Conservation (phyloP, 2,329 filamentous ascomycete genomes). For the Pseudofabraea citricarpa region DNA sequence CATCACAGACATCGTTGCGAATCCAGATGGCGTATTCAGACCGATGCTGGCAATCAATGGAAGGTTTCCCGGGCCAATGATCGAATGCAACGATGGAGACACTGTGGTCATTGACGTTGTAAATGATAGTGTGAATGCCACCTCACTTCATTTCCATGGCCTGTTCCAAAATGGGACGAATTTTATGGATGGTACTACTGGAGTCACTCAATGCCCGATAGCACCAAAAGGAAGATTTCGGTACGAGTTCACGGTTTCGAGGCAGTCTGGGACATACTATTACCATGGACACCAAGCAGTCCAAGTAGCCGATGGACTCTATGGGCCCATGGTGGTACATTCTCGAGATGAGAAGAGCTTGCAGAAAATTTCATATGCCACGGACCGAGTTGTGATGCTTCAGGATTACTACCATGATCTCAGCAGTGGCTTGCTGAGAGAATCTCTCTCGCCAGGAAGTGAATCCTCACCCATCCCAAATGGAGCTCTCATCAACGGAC, state of each 20-base stretch:
- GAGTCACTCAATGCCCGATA: conserved; percentile 64
- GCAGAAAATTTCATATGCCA: conserved; percentile 44
- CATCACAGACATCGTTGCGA: conserved; percentile 50
- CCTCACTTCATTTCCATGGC: conserved; percentile 72
- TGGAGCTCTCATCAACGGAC: conserved; percentile 39
- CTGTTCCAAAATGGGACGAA: conserved; percentile 70
- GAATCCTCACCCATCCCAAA: conserved; percentile 41
- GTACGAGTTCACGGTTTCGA: conserved; percentile 62
- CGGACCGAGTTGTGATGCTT: conserved; percentile 61
- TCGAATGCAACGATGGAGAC: conserved; percentile 72
- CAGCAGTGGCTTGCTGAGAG: conserved; percentile 34
- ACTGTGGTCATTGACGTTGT: conserved; percentile 63
- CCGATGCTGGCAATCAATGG: conserved; percentile 69
- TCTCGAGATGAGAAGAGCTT: conserved; percentile 49
- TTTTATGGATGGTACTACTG: conserved; percentile 65
- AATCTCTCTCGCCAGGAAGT: conserved; percentile 34
- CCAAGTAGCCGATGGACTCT: conserved; percentile 64
- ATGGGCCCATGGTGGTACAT: conserved; percentile 63
- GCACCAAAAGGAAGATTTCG: conserved; percentile 56
- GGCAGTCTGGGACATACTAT: conserved; percentile 45
- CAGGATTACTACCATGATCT: conserved; percentile 69
- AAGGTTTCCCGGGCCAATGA: conserved; percentile 67
- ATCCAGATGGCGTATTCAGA: conserved; percentile 54
- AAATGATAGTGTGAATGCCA: conserved; percentile 59
- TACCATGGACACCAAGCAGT: conserved; percentile 65